Evolutionary conservation across 371 early-diverging fungal species (phyloP), one percentile per base, ranked within the genome.

Genomic region (Phascolomyces articulosus): DNA sequence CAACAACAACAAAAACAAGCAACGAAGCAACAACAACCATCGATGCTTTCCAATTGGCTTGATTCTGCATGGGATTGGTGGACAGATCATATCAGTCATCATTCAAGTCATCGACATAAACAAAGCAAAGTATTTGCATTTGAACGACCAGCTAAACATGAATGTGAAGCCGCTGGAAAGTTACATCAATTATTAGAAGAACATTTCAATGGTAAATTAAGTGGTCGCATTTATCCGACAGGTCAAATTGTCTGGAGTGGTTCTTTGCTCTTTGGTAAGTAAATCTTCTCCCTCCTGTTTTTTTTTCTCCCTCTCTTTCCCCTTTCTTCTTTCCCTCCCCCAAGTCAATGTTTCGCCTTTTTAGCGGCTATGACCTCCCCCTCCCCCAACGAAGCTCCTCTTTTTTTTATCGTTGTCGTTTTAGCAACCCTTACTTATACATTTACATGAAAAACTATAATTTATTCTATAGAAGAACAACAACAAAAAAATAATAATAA

Each of bases 81-180:
- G n/a, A 34, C 20, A 24, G 57, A 57, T 11, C 38, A 13, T 21
- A 21, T 56, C 8, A 40, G 18, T 57, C 13, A 20, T 38, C n/a
- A n/a, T 24, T 51, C 51, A 20, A 34, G 9, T 0, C 34, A 34
- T 34, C 21, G 51, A 24, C 23, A 51, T 13, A 40, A 59, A 23
- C 28, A 40, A 59, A 24, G 21, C 27, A 41, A n/a, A 27, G 41
- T 57, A 4, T 34, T 63, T 40, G 34, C 41, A 16, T 40, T 70
- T 58, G 63, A 63, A 23, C 51, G 66, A 27, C 23, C 47, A 31
- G 70, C 61, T 20, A 65, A 58, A 40, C 70, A 70, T 40, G 70
- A 70, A 57, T 70, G 66, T 49, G 70, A 70, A 41, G 63, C 61
- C 15, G 70, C 70, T 26, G 70, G 70, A 26, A 70, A 70, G 18